Evolutionary conservation across 1,284 basidiomycete species (phyloP).

Genomic region (Anthracocystis panici-leucophaei): DNA sequence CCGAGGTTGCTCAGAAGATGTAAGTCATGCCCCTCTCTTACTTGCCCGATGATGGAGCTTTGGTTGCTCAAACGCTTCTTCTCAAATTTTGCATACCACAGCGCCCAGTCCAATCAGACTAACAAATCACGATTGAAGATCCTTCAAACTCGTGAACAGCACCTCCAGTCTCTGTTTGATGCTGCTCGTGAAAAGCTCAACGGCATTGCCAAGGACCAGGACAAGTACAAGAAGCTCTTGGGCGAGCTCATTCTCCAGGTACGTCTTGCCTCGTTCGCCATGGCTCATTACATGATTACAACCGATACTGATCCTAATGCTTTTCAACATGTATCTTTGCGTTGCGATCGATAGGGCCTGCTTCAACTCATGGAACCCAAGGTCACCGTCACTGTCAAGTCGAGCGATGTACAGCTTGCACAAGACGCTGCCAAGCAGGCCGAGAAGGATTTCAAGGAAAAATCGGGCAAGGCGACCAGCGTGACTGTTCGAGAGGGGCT

Average conservation of each 20-base stretch:
- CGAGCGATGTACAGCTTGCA: slow-evolving; percentile 62
- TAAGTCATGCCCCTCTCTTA: slow-evolving; percentile 25
- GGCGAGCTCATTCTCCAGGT: slow-evolving; percentile 80
- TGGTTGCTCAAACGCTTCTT: neutral
- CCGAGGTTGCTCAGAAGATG: slow-evolving; percentile 67
- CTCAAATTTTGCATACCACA: slow-evolving; percentile 69
- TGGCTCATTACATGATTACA: neutral
- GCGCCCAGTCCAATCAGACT: slow-evolving; percentile 92
- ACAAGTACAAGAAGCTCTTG: slow-evolving; percentile 71
- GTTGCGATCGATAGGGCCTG: slow-evolving; percentile 44
- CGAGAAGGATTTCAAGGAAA: slow-evolving; percentile 77
- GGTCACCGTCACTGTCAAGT: slow-evolving; percentile 59
- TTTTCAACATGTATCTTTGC: neutral
- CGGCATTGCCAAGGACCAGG: slow-evolving; percentile 78
- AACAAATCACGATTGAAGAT: slow-evolving; percentile 92
- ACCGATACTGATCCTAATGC: neutral
- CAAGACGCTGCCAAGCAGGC: slow-evolving; percentile 77
- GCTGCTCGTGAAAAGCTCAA: slow-evolving; percentile 78
- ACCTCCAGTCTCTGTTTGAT: slow-evolving; percentile 88
- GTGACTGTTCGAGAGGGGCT: slow-evolving; percentile 78
- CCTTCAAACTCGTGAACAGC: slow-evolving; percentile 90
- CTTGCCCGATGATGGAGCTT: neutral
- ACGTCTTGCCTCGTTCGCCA: slow-evolving; percentile 32
- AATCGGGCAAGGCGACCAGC: slow-evolving; percentile 79
- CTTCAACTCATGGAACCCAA: slow-evolving; percentile 65